phyloP scores from a whole-genome alignment of 208 protist species.

The Porcisia hertigi region DNA sequence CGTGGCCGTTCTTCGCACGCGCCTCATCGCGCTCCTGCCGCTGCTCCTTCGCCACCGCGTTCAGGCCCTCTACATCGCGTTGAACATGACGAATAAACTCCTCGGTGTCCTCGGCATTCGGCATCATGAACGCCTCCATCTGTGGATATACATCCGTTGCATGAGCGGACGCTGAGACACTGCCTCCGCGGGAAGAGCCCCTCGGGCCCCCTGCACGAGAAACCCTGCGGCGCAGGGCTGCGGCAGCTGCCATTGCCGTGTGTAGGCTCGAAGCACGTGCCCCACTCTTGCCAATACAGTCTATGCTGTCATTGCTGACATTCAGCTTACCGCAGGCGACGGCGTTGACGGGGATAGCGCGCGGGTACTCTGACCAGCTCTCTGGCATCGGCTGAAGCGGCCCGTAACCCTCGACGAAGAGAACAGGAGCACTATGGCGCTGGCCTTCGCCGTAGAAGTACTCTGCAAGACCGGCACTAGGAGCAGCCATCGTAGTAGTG shows the following conservation, averaged over 20 bases:
- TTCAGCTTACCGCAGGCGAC: background rate
- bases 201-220: constrained; percentile 10
- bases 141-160: background rate
- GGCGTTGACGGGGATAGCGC: constrained; percentile 11
- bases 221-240: constrained; percentile 16
- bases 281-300: background rate
- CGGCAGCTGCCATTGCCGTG: constrained; percentile 17
- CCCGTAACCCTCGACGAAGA: constrained; percentile 78
- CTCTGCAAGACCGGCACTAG: constrained; percentile 6
- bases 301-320: constrained; percentile 3
- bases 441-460: constrained; percentile 27
- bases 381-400: constrained; percentile 35
- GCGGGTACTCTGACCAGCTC: constrained; percentile 25
- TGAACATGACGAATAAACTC: constrained; percentile 75
- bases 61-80: constrained; percentile 78
- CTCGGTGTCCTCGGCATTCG: constrained; percentile 55
- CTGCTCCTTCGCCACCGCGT: constrained; percentile 82
- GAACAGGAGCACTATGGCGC: constrained; percentile 1
- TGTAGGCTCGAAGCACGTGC: constrained; percentile 2
- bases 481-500: background rate
- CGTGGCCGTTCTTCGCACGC: constrained; percentile 15
- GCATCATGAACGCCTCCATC: constrained; percentile 70
- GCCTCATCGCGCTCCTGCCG: constrained; percentile 43
- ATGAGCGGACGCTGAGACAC: background rate
- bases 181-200: constrained; percentile 3